These are phyloP conservation scores for Cynanchum wilfordii DNA, from an alignment of 257 asterid genomes.

Conservation along the genomic window DNA sequence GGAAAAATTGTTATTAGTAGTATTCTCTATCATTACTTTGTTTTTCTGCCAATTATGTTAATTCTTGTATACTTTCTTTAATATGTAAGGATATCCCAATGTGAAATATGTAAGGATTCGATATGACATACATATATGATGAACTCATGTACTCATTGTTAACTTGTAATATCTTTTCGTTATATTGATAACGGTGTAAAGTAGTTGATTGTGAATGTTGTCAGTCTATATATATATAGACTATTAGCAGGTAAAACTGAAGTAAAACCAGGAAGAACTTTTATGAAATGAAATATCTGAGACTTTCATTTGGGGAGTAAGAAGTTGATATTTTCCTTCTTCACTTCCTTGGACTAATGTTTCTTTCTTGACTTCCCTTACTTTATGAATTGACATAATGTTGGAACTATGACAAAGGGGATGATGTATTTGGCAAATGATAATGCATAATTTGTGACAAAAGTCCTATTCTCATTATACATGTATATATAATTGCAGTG, in stretches of 20 bases:
- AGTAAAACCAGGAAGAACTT: background rate
- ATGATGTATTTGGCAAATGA: background rate
- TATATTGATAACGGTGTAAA: too few species aligned
- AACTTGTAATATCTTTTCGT: too few species aligned
- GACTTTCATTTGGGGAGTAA: background rate
- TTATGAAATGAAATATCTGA: background rate
- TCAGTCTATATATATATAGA: background rate
- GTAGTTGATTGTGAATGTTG: background rate
- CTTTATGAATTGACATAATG: background rate
- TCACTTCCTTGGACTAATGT: too few species aligned
- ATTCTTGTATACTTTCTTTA: background rate
- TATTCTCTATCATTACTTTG: background rate
- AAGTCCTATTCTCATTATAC: background rate
- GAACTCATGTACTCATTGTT: too few species aligned
- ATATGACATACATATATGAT: too few species aligned
- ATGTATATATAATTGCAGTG: constrained; percentile 45
- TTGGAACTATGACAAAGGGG: background rate
- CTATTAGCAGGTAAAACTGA: background rate
- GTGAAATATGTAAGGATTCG: too few species aligned
- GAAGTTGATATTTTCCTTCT: background rate
- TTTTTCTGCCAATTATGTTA: background rate
- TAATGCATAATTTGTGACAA: background rate
- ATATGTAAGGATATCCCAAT: too few species aligned
- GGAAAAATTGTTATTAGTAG: too few species aligned
- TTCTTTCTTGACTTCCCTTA: background rate